Percentiles rank a stretch among this genome's conserved stretches.
Conservation (phyloP, 495 filamentous ascomycete genomes). For the Xanthoparmelia taractica region DNA sequence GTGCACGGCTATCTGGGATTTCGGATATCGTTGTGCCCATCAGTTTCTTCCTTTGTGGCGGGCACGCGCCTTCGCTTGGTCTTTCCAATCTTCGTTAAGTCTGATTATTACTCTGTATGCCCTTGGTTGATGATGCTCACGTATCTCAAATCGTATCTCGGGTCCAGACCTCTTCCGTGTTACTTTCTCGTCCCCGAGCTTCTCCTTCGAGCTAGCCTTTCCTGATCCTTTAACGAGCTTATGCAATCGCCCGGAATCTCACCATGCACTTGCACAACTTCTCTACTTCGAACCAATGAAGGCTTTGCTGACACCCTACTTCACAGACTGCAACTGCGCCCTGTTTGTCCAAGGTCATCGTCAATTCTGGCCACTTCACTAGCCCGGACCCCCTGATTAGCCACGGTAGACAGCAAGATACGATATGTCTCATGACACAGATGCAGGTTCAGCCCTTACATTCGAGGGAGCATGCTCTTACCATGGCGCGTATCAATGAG, state of each 20-base stretch:
- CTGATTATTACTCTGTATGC: not conserved
- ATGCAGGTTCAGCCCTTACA: slow-evolving; percentile 24
- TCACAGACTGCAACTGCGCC: slow-evolving; percentile 24
- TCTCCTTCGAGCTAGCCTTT: not conserved
- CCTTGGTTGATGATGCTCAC: not conserved
- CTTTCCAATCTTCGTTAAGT: not conserved
- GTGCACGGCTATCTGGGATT: not conserved
- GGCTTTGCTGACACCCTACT: slow-evolving; percentile 3
- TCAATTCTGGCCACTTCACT: slow-evolving; percentile 24
- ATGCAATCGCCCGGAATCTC: not conserved
- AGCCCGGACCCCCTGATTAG: slow-evolving; percentile 20
- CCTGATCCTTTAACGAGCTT: not conserved
- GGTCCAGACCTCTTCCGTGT: not conserved
- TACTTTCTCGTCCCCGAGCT: not conserved
- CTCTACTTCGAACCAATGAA: not conserved
- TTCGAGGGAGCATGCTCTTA: slow-evolving; percentile 18
- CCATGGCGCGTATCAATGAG: slow-evolving; percentile 28
- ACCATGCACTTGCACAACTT: not conserved
- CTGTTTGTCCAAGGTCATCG: slow-evolving; percentile 23
- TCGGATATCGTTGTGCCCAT: not conserved
- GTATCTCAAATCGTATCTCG: not conserved
- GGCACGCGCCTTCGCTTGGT: not conserved
- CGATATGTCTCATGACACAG: slow-evolving; percentile 25
- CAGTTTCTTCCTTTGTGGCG: not conserved
- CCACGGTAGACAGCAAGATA: slow-evolving; percentile 26